phyloP scores from a whole-genome alignment of 2,329 filamentous ascomycete genomes.

The Hypoxylon sp. region DNA sequence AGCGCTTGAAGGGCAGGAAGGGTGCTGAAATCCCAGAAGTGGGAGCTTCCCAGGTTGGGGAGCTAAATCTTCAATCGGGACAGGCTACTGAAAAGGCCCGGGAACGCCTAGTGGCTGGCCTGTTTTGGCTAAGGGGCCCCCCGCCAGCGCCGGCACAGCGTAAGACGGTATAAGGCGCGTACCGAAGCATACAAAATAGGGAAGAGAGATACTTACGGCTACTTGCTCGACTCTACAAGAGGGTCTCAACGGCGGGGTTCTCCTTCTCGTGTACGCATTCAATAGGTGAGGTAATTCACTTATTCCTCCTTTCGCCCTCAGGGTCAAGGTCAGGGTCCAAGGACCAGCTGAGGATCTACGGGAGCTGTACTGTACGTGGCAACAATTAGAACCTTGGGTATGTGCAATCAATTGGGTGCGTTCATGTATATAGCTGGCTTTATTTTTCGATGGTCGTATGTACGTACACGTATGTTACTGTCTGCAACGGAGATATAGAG shows the following conservation, averaged over 20 bases:
- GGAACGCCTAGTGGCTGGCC: constrained; percentile 41
- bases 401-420: constrained; percentile 1
- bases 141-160: constrained; percentile 30
- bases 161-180: constrained; percentile 1
- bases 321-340: constrained; percentile 30
- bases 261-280: constrained; percentile 41
- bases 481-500: constrained; percentile 12
- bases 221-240: constrained; percentile 8
- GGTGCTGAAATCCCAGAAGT: constrained; percentile 30
- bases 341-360: constrained; percentile 27
- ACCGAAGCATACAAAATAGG: neutral
- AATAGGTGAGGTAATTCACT: constrained; percentile 42
- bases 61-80: constrained; percentile 41
- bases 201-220: constrained; percentile 22
- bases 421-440: constrained; percentile 1
- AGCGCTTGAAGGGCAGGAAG: constrained; percentile 10
- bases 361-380: constrained; percentile 34
- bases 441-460: constrained; percentile 8
- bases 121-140: constrained; percentile 25
- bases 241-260: constrained; percentile 36
- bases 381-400: constrained; percentile 13
- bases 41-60: too few relatives aligned
- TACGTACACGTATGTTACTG: constrained; percentile 13
- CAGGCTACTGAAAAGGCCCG: constrained; percentile 39
- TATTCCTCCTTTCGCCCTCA: constrained; percentile 23